Evolutionary conservation across 1,284 basidiomycete genomes (phyloP).

Genomic region (Hortiboletus rubellus): DNA sequence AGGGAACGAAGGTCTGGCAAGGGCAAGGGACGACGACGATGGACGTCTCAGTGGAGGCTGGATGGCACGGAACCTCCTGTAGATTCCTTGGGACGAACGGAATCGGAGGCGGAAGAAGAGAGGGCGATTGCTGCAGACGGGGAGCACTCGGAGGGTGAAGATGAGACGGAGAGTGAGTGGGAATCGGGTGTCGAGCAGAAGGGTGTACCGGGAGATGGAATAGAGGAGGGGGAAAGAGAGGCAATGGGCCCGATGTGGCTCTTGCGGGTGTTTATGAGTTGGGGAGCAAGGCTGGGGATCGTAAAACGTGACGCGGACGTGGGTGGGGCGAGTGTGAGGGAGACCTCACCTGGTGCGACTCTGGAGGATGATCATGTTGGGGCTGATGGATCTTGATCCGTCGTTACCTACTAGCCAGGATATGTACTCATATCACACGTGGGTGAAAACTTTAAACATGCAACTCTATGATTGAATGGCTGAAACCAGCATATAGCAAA

Average conservation of each 20-base stretch:
- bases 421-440: conserved; percentile 19
- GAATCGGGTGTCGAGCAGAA: conserved; percentile 21
- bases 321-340: conserved; percentile 23
- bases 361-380: conserved; percentile 2
- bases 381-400: conserved; percentile 8
- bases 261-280: conserved; percentile 69
- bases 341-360: conserved; percentile 22
- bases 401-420: conserved; percentile 7
- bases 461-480: conserved; percentile 13
- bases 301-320: conserved; percentile 23
- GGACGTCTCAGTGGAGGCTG: conserved; percentile 60
- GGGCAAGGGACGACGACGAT: conserved; percentile 27
- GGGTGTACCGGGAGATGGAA: conserved; percentile 25
- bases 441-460: conserved; percentile 1
- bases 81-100: conserved; percentile 66
- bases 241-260: conserved; percentile 72
- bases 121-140: conserved; percentile 31
- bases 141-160: conserved; percentile 28
- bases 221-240: conserved; percentile 54
- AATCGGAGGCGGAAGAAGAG: conserved; percentile 75
- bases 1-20: conserved; percentile 17
- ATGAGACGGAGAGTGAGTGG: conserved; percentile 40
- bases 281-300: conserved; percentile 52
- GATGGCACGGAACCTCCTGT: conserved; percentile 62
- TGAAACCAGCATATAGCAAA: conserved; percentile 5